phyloP scores from a whole-genome alignment of 257 asterid species.

The Salvia splendens region DNA sequence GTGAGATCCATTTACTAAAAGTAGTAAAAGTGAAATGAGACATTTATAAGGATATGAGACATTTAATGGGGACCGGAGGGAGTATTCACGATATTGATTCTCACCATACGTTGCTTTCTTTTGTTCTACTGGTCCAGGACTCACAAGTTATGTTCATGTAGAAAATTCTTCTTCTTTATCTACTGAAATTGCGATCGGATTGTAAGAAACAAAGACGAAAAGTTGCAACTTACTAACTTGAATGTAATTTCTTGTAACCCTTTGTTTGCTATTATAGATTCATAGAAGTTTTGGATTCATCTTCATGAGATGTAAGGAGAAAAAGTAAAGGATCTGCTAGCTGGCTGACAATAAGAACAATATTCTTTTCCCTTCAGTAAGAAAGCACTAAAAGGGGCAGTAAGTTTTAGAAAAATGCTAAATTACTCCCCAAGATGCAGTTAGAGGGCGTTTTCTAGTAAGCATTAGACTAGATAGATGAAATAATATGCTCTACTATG shows the following conservation, averaged over 20 bases:
- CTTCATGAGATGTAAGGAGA: background rate
- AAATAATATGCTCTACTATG: too few species aligned
- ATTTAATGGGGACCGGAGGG: too few species aligned
- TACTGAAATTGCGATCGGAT: too few species aligned
- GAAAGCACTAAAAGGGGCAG: background rate
- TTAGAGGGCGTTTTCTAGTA: too few species aligned
- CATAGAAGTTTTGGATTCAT: background rate
- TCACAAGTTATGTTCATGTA: background rate
- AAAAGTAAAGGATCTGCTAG: background rate
- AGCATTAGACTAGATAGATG: too few species aligned
- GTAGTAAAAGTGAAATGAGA: too few species aligned
- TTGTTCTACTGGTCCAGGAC: background rate
- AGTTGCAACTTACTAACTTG: background rate
- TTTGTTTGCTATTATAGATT: background rate
- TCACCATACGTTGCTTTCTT: background rate
- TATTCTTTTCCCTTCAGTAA: too few species aligned
- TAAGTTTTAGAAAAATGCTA: slow-evolving; percentile 9
- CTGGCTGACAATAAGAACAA: too few species aligned
- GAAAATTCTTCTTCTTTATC: background rate
- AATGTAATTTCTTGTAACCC: background rate
- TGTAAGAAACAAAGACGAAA: background rate
- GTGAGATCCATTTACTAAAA: too few species aligned
- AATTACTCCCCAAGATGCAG: background rate
- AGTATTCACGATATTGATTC: background rate
- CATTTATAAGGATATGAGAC: too few species aligned